Evolutionary conservation across 768 basidiomycete species (phyloP).

Genomic region (Mycena crocata): DNA sequence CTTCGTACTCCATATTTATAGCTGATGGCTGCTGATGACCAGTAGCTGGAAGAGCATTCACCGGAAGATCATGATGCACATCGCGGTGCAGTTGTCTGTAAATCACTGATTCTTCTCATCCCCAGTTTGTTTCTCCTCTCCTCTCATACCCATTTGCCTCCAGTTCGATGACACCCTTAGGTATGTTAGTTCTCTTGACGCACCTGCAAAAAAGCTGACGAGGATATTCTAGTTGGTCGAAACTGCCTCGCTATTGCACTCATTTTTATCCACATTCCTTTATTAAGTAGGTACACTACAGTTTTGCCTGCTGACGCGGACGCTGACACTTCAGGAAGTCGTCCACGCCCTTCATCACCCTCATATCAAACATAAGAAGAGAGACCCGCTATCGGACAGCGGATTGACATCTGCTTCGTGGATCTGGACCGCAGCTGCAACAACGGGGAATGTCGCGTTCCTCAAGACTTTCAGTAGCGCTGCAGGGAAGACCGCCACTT

Average conservation of each 20-base stretch:
- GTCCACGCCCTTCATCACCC: conserved; percentile 6
- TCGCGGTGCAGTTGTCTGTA: no score
- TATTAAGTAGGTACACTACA: conserved; percentile 11
- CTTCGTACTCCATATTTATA: no score
- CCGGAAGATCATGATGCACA: no score
- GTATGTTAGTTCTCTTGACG: neutral
- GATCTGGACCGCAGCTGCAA: conserved; percentile 20
- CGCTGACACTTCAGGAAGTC: neutral
- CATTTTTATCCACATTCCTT: conserved; percentile 27
- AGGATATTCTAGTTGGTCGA: conserved; percentile 14
- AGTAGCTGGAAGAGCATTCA: no score
- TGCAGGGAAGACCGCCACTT: conserved; percentile 12
- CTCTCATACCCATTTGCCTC: conserved; percentile 1
- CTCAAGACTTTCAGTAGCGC: conserved; percentile 7
- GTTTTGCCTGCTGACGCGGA: neutral
- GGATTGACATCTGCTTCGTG: conserved; percentile 21
- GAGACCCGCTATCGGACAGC: conserved; percentile 13
- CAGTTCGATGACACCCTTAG: conserved; percentile 16
- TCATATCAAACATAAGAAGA: conserved; percentile 9
- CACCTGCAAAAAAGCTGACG: neutral
- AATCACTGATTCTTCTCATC: no score
- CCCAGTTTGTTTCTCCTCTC: neutral
- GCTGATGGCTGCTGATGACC: no score
- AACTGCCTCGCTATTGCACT: conserved; percentile 21
- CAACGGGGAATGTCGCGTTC: conserved; percentile 23